A percentile compares a stretch with the other conserved stretches of the same genome.
phyloP scores from a whole-genome alignment of 768 basidiomycete genomes.

The Cubamyces lactineus region DNA sequence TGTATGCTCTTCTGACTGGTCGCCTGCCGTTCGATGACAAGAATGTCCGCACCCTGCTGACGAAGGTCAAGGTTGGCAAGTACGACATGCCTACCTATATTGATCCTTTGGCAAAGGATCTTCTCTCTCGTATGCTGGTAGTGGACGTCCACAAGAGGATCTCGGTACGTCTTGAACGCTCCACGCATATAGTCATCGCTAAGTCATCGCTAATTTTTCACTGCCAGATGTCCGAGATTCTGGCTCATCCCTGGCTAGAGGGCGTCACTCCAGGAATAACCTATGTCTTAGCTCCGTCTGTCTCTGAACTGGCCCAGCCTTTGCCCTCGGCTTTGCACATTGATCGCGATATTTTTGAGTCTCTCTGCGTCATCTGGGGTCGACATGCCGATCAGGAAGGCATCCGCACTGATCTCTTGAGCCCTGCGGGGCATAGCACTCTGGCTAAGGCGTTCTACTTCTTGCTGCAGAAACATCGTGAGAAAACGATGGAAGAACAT shows the following conservation, averaged over 20 bases:
- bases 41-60: slow-evolving; percentile 72
- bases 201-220: no score
- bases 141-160: slow-evolving; percentile 83
- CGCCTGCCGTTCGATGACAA: slow-evolving; percentile 94
- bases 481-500: slow-evolving; percentile 60
- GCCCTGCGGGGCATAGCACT: slow-evolving; percentile 67
- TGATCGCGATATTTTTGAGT: slow-evolving; percentile 76
- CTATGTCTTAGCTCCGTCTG: slow-evolving; percentile 44
- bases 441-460: slow-evolving; percentile 91
- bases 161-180: slow-evolving; percentile 53
- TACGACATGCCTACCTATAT: slow-evolving; percentile 84
- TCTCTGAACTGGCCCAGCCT: slow-evolving; percentile 63
- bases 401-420: slow-evolving; percentile 69
- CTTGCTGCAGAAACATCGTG: slow-evolving; percentile 75
- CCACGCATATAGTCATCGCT: slow-evolving; percentile 2
- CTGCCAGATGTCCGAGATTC: slow-evolving; percentile 80
- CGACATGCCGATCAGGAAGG: slow-evolving; percentile 62
- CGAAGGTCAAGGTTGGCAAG: slow-evolving; percentile 85
- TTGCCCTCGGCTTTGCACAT: slow-evolving; percentile 70
- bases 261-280: slow-evolving; percentile 52
- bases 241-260: slow-evolving; percentile 82
- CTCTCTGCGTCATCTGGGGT: slow-evolving; percentile 83
- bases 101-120: slow-evolving; percentile 81
- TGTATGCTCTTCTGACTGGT: slow-evolving; percentile 88
- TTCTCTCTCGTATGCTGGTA: slow-evolving; percentile 85